Base-by-base conservation (phyloP, 345 rosid genomes). In the Draba incana region DNA sequence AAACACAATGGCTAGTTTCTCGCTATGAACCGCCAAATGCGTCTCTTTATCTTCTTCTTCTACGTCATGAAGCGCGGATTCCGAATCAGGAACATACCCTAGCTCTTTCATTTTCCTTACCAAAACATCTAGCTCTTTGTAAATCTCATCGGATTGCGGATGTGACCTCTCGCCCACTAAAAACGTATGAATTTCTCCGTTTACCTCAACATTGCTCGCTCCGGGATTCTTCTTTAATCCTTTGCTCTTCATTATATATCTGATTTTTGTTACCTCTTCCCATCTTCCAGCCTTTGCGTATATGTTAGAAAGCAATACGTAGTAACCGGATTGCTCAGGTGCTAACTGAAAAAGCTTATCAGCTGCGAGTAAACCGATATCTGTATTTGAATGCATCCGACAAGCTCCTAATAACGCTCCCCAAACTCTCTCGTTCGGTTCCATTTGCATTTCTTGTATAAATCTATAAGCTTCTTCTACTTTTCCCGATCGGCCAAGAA, bases 251-350 rank as follows among this genome's bases (percentile, higher is more conserved):
- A 87, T 87, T 61, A 83, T 63, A 58, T 76, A 59, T 71, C 96
- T 84, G 31, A 89, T 65, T 4, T 54, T 77, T 25, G 78, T 77
- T 6, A 89, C 90, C 37, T 81, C 84, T 58, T 83, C 79, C 96
- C 96, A 89, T 80, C 79, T 83, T 41, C 90, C 91, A 45, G 88
- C 89, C 66, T 87, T 89, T 6, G 96, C 96, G 62, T 82, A 89
- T 1, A 87, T 84, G 78, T 89, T 87, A 0, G 96, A 89, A 58
- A 89, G 74, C 80, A 89, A 76, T 54, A 87, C 91, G 66, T 85
- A 83, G 54, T 85, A 87, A 31, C 92, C 92, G 0, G 84, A 85
- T 49, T 83, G 91, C 55, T 85, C 75, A 0, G 93, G 91, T 65
- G 84, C 86, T 70, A 89, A 72, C 41, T 71, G 71, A 38, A 85